Base-by-base conservation (phyloP, 2,329 filamentous ascomycete genomes). In the Lojkania enalia region DNA sequence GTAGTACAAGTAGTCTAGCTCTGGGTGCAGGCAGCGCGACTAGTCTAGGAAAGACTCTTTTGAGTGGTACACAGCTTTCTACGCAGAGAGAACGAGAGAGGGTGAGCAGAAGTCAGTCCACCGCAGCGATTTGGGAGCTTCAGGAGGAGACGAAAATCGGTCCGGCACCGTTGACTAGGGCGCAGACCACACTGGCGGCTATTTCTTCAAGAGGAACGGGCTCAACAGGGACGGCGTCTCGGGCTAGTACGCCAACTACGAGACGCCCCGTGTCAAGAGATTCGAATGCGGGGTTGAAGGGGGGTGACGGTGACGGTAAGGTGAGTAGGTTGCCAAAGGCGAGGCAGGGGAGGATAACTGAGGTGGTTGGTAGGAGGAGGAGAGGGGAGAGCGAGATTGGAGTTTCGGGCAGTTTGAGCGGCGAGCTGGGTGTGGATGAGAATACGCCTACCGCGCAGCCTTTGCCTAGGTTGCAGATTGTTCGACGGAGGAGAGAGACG, bases 91-190 rank as follows among this genome's bases (percentile, higher is more conserved):
- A 66, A 14, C 58, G 63, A 15, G 59, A 66, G 15, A 56, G 61
- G 19, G 58, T 67, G 11, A 48, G 51, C 0, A 50, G 65, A 9
- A 60, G 55, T 12, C 64, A 67, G 19, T 61, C 57, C 5, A 61
- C 63, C 5, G 55, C 52, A 5, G 57, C 54, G 1, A 69, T 69
- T 47, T 69, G 63, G 63, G 63, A 69, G 43, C 54, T 67, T 4
- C 52, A 54, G 11, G 64, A 66, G 51, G 65, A 64, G 25, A 11
- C 44, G 49, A 0, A 64, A 64, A 48, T 44, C 55, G 1, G 49
- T 53, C 54, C 5, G 58, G 63, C 14, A 54, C 58, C 64, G 1
- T 56, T 66, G 20, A 52, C 57, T 16, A 20, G 33, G 6, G 16
- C 33, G 33, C 5, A 9, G 15, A 20, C 16, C 15, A 21, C 30